A percentile compares a stretch with the other conserved stretches of the same genome.
phyloP scores from a whole-genome alignment of 768 basidiomycete species.

The Tremella yokohamensis region DNA sequence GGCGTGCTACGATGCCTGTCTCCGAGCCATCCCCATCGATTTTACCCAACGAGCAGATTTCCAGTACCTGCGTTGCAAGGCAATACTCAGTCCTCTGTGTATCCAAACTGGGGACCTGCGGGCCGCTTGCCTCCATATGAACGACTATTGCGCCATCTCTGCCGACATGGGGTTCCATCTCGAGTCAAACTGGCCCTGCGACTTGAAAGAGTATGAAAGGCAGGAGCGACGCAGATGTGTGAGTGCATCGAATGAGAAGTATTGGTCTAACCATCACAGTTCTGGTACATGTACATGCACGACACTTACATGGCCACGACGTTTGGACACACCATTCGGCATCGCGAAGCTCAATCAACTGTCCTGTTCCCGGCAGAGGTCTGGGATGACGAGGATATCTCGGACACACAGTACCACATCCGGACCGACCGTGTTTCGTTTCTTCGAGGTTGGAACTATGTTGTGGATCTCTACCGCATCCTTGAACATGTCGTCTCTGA shows the following conservation, averaged over 20 bases:
- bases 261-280: slow-evolving; percentile 12
- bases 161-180: slow-evolving; percentile 22
- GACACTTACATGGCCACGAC: slow-evolving; percentile 29
- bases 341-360: slow-evolving; percentile 27
- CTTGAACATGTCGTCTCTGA: slow-evolving; percentile 24
- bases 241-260: no score
- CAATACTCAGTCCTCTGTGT: slow-evolving; percentile 19
- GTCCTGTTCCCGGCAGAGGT: slow-evolving; percentile 38
- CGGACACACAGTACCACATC: neutral
- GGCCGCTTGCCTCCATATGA: slow-evolving; percentile 17
- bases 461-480: slow-evolving; percentile 30
- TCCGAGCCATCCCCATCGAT: slow-evolving; percentile 21
- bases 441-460: slow-evolving; percentile 34
- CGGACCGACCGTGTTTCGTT: slow-evolving; percentile 18
- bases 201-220: slow-evolving; percentile 21
- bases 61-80: slow-evolving; percentile 29
- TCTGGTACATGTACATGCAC: slow-evolving; percentile 29
- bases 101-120: slow-evolving; percentile 27
- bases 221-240: slow-evolving; percentile 36
- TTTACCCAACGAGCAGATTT: slow-evolving; percentile 15
- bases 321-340: slow-evolving; percentile 24
- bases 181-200: slow-evolving; percentile 30
- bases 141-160: slow-evolving; percentile 25
- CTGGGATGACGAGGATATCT: slow-evolving; percentile 25
- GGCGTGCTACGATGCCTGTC: slow-evolving; percentile 18